Evolutionary conservation across 148 eudicot genomes (phyloP), one percentile per base, ranked within the genome.

Genomic region (Cornus controversa): DNA sequence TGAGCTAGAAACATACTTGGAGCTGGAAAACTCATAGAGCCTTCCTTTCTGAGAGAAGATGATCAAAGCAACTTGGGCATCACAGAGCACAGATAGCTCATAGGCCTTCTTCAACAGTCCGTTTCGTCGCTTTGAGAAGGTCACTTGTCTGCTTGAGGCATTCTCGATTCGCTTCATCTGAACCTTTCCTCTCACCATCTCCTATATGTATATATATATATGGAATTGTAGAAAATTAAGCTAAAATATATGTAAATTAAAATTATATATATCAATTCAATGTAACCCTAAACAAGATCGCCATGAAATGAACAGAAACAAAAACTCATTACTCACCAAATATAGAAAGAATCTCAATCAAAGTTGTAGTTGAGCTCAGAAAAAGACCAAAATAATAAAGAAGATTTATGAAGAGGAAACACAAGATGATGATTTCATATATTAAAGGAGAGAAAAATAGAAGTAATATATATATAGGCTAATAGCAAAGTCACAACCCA

Each of bases 61-160:
- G 70, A 80, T 76, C 18, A 80, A 58, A 45, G 75, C 83, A 9
- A 80, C 79, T 75, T 80, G 70, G 42, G 83, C 79, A 80, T 80
- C 83, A 53, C 83, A 80, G 14, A 80, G 83, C 70, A 80, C 79
- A 23, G 83, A 80, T 15, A 80, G 75, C 71, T 80, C 83, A 13
- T 42, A 50, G 1, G 83, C 83, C 66, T 80, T 80, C 58, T 80
- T 75, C 57, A 76, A 67, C 70, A 76, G 40, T 71, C 78, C 78
- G 23, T 66, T 76, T 66, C 78, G 45, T 18, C 78, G 10, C 50
- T 70, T 50, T 5, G 57, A 50, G 57, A 50, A 50, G 57, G 57
- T 50, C 57, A 50, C 57, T 50, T 50, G 57, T 10, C 78, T 76
- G 57, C 78, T 76, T 42, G 78, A 66, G 9, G 72, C 63, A 66